phyloP scores from a whole-genome alignment of 176 grass and related monocot genomes.

The Zea mays region DNA sequence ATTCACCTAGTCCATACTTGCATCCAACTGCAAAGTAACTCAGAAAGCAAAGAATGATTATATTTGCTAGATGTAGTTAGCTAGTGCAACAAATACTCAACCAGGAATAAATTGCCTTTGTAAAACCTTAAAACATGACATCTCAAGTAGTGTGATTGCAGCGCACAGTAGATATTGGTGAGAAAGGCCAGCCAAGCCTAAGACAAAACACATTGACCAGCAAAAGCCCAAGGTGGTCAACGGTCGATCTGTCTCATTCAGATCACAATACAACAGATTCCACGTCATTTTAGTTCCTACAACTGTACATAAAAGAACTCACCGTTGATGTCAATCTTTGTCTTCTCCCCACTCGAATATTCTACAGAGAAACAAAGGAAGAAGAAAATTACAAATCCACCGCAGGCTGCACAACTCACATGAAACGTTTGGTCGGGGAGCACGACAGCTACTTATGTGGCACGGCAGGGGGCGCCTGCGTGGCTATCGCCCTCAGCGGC shows the following conservation, averaged over 20 bases:
- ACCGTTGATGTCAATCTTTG: conserved; percentile 92
- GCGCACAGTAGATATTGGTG: not conserved
- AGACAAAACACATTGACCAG: not conserved
- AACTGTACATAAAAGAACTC: conserved; percentile 31
- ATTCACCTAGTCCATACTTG: not conserved
- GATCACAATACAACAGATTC: not conserved
- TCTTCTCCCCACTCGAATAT: conserved; percentile 72
- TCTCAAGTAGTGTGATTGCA: not conserved
- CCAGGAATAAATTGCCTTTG: not conserved
- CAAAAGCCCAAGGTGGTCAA: not conserved
- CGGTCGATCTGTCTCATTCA: not conserved
- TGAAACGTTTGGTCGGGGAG: conserved; percentile 15
- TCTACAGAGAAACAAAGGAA: conserved; percentile 52
- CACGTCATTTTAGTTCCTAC: not conserved
- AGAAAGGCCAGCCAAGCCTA: not conserved
- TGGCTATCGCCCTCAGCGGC: conserved; percentile 71
- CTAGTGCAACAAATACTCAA: not conserved
- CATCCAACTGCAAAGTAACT: not conserved
- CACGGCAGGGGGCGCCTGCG: conserved; percentile 63
- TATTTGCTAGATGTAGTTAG: not conserved
- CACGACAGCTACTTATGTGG: conserved; percentile 52
- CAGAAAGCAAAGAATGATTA: not conserved
- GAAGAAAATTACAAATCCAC: not conserved
- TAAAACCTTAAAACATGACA: conserved; percentile 10
- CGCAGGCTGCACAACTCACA: not conserved